Conservation (phyloP, 2,329 filamentous ascomycete species). For the Cladosporium sp. region DNA sequence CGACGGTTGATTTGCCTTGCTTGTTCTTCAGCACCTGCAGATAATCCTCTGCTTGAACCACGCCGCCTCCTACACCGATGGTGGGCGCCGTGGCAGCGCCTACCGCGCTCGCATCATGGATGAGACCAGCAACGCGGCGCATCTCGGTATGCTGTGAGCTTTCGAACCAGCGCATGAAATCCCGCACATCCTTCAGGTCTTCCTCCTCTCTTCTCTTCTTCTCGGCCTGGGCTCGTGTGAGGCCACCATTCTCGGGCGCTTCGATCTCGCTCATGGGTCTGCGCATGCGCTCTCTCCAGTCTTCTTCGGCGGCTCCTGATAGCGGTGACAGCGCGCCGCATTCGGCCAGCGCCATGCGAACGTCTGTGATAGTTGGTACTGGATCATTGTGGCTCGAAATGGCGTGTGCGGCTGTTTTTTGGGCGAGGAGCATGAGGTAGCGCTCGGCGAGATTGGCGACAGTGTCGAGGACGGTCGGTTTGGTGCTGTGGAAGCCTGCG, state of each 20-base stretch:
- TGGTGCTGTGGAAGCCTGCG: constrained; percentile 82
- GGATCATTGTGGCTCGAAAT: constrained; percentile 68
- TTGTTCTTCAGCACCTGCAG: constrained; percentile 76
- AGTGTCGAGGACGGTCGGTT: constrained; percentile 79
- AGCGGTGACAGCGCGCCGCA: constrained; percentile 73
- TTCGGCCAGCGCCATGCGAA: constrained; percentile 83
- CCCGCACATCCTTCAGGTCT: constrained; percentile 74
- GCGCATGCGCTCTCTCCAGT: constrained; percentile 57
- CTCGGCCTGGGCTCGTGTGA: constrained; percentile 41
- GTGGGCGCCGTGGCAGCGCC: constrained; percentile 42
- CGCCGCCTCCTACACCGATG: constrained; percentile 41
- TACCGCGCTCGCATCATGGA: constrained; percentile 50
- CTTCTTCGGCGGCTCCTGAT: constrained; percentile 66
- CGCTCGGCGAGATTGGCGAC: constrained; percentile 83
- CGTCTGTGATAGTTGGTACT: constrained; percentile 69
- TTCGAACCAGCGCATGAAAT: constrained; percentile 77
- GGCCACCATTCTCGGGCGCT: constrained; percentile 40
- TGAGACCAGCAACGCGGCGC: constrained; percentile 72
- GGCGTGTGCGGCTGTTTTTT: constrained; percentile 71
- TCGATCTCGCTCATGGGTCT: constrained; percentile 45
- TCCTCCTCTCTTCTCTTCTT: constrained; percentile 59
- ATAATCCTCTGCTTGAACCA: constrained; percentile 50
- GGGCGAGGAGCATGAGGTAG: constrained; percentile 75
- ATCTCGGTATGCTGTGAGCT: constrained; percentile 78
- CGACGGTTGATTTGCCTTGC: constrained; percentile 79